Percentiles rank a stretch among this genome's conserved stretches.
Evolutionary conservation across 305 asterid species (phyloP).

Genomic region (Lippia alba): DNA sequence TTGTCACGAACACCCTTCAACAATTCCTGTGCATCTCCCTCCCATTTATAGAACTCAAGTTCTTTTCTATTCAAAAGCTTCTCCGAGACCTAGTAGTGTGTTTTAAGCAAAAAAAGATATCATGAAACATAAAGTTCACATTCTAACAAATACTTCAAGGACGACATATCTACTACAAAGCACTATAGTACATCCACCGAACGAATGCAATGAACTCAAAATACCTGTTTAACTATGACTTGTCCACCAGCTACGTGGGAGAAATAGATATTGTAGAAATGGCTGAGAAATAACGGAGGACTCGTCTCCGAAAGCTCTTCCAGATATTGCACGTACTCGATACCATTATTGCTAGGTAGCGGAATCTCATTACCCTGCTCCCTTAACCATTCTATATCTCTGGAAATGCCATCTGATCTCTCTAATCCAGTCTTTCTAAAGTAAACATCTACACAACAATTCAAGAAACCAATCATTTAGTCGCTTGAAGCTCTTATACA

Average conservation of each 20-base stretch:
- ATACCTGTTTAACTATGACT: conserved; percentile 81
- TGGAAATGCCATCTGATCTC: conserved; percentile 61
- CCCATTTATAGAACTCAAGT: conserved; percentile 78
- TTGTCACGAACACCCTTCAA: conserved; percentile 74
- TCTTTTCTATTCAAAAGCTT: conserved; percentile 64
- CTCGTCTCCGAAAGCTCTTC: conserved; percentile 75
- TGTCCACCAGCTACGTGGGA: conserved; percentile 92
- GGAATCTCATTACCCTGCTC: conserved; percentile 72
- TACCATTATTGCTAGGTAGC: conserved; percentile 76
- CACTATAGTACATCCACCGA: too few species aligned
- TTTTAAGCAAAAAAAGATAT: conserved; percentile 21
- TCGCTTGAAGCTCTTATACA: not conserved
- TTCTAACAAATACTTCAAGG: not conserved
- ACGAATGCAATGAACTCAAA: conserved; percentile 11
- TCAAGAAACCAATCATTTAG: conserved; percentile 6
- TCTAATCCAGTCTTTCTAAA: conserved; percentile 92
- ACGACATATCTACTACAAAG: too few species aligned
- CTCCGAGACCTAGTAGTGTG: conserved; percentile 57
- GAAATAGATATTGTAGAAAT: conserved; percentile 90
- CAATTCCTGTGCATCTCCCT: conserved; percentile 70
- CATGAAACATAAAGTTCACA: conserved; percentile 9
- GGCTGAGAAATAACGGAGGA: conserved; percentile 79
- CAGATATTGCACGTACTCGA: conserved; percentile 64
- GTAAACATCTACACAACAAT: conserved; percentile 68
- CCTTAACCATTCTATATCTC: conserved; percentile 73